Percentiles rank a stretch among this genome's conserved stretches.
Conservation (phyloP, 257 asterid species). For the Sherardia arvensis region DNA sequence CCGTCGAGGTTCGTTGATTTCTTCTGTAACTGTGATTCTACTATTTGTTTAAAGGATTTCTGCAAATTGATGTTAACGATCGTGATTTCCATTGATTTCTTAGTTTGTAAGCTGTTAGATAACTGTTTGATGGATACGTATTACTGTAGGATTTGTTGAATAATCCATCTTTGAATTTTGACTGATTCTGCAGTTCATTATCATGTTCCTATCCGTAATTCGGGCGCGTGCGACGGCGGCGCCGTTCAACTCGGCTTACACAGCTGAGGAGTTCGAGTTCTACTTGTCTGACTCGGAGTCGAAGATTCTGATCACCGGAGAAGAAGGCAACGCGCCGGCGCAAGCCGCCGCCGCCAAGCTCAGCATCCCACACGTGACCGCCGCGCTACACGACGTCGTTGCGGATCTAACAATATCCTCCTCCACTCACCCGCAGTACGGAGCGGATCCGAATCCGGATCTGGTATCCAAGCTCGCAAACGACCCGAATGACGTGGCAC, state of each 20-base stretch:
- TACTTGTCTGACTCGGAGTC: constrained; percentile 88
- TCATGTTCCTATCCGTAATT: constrained; percentile 73
- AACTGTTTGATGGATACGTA: not conserved
- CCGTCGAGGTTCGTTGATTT: constrained; percentile 52
- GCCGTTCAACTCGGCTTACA: constrained; percentile 94
- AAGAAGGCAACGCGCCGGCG: constrained; percentile 83
- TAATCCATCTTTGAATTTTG: constrained; percentile 1
- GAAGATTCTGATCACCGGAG: constrained; percentile 51
- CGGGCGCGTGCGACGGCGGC: constrained; percentile 92
- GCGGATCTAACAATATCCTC: constrained; percentile 39
- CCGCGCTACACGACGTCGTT: constrained; percentile 34
- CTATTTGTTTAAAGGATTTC: too few species aligned
- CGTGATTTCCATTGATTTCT: not conserved
- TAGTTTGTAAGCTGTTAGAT: not conserved
- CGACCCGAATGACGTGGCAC: constrained; percentile 69
- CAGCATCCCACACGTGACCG: constrained; percentile 55
- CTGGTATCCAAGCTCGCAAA: constrained; percentile 40
- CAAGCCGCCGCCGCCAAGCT: constrained; percentile 89
- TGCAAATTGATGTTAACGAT: too few species aligned
- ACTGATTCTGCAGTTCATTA: constrained; percentile 54
- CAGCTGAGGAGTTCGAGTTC: constrained; percentile 87
- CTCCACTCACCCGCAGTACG: constrained; percentile 6
- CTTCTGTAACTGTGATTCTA: too few species aligned
- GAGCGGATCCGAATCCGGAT: constrained; percentile 22
- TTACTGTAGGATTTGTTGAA: not conserved